Base-by-base conservation (phyloP, 768 basidiomycete genomes). In the Lepiota venenata region DNA sequence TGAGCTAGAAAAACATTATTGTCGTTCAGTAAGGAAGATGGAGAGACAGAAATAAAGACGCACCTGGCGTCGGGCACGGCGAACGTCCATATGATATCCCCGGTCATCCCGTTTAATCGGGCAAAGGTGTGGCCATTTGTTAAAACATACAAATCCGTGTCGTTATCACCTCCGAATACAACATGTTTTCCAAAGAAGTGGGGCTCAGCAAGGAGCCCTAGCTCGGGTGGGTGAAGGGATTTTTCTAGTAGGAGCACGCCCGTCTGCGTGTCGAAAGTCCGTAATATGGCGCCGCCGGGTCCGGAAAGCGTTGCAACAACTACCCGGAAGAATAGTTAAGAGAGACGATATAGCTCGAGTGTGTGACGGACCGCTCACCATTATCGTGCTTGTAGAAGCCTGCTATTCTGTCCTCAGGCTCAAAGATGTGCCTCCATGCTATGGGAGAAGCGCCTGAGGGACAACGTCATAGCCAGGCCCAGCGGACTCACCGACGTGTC, bases 351-450 rank as follows among this genome's bases (percentile, higher is more conserved):
- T 52, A 25, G 3, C 4, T 16, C 7, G 44, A 11, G 20, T 20
- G 40, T 36, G 32, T 29, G 37, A 56, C 6, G 32, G 48, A 45
- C 21, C 29, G 73, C 84, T 47, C 59, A 93, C 91, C 68, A 56
- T 84, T 70, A 16, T 74, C 74, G 54, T 82, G 70, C 37, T 73
- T 75, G 61, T 82, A 80, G 65, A 87, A 92, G 15, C 75, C 80
- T 20, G 82, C 66, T 54, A 95, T 80, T 38, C 74, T 71, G 60
- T 97, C 93, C 25, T 78, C 75, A 2, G 77, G 63, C n/a, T 87
- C 85, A 59, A 85, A 86, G 52, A 88, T 68, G 68, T 89, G 80
- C 68, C 94, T 78, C 94, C 94, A 97, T 16, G 75, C 91, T 92
- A 59, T 42, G 47, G 35, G n/a, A 15, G 6, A 32, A 52, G 49